Evolutionary conservation across 768 basidiomycete species (phyloP).

Genomic region (Termitomyces sp.): DNA sequence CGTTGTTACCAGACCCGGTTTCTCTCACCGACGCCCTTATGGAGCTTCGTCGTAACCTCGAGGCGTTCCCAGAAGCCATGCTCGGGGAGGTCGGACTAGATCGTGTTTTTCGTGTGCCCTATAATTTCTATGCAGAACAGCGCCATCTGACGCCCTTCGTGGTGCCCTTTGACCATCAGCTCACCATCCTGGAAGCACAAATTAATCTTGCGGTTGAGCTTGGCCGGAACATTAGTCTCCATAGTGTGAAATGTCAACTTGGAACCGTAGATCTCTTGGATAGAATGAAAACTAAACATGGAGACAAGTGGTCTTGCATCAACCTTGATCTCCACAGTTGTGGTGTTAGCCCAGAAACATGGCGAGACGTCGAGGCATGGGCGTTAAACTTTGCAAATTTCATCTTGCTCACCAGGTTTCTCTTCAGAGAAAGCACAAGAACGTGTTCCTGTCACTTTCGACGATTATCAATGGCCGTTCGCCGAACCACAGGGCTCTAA

Average conservation of each 20-base stretch:
- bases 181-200: constrained; percentile 77
- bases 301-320: constrained; percentile 55
- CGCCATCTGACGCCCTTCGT: constrained; percentile 72
- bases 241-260: constrained; percentile 78
- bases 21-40: constrained; percentile 54
- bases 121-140: constrained; percentile 42
- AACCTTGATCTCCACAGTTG: constrained; percentile 92
- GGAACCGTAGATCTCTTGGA: constrained; percentile 65
- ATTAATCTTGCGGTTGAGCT: constrained; percentile 81
- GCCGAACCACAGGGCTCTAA: constrained; percentile 56
- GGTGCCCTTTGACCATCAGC: constrained; percentile 78
- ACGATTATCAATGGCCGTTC: constrained; percentile 80
- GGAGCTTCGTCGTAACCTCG: constrained; percentile 58
- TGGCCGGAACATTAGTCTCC: constrained; percentile 75
- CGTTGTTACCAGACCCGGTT: constrained; percentile 68
- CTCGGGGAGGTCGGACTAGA: constrained; percentile 95
- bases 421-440: constrained; percentile 59
- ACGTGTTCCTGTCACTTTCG: constrained; percentile 86
- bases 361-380: constrained; percentile 73
- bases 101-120: constrained; percentile 70
- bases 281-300: constrained; percentile 54
- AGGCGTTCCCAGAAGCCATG: constrained; percentile 66
- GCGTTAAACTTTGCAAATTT: background rate
- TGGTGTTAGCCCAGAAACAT: constrained; percentile 74
- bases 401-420: background rate